Evolutionary conservation across 1,139 yeast species (phyloP).

Genomic region (Sugiyamaella japonica): DNA sequence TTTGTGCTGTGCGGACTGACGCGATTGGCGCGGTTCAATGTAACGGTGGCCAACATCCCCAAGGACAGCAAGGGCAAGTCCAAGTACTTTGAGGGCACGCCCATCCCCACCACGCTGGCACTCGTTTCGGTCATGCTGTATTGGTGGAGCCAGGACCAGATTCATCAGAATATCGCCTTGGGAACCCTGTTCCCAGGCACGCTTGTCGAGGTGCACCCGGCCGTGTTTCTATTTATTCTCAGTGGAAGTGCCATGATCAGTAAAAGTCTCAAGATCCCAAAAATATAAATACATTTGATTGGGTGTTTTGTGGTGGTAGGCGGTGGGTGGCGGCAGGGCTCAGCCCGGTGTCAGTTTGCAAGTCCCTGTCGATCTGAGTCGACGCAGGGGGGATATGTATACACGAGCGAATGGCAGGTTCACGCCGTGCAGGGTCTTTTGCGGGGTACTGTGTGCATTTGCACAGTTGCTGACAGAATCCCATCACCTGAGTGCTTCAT

Average conservation of each 20-base stretch:
- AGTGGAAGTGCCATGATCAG: slow-evolving; percentile 94
- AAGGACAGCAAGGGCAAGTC: slow-evolving; percentile 83
- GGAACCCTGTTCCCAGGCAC: slow-evolving; percentile 58
- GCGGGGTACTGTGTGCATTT: no score
- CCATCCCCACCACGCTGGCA: slow-evolving; percentile 83
- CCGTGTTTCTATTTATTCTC: slow-evolving; percentile 60
- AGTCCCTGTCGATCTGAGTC: no score
- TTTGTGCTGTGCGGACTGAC: slow-evolving; percentile 94
- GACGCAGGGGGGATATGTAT: no score
- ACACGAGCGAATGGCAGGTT: no score
- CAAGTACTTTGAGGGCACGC: slow-evolving; percentile 87
- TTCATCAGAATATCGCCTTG: slow-evolving; percentile 57
- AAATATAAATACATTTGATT: slow-evolving; percentile 51
- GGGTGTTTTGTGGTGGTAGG: not conserved
- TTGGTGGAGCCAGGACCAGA: slow-evolving; percentile 49
- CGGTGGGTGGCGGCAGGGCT: not conserved
- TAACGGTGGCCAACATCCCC: slow-evolving; percentile 89
- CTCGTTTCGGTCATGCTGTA: slow-evolving; percentile 73
- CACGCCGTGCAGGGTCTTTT: no score
- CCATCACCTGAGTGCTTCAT: no score
- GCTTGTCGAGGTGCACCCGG: slow-evolving; percentile 71
- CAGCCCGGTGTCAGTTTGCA: no score
- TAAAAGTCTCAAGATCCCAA: slow-evolving; percentile 87
- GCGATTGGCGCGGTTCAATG: slow-evolving; percentile 91
- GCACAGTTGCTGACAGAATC: no score